Evolutionary conservation across 371 early-diverging fungal species (phyloP).

Genomic region (Dentiscutata heterogama): DNA sequence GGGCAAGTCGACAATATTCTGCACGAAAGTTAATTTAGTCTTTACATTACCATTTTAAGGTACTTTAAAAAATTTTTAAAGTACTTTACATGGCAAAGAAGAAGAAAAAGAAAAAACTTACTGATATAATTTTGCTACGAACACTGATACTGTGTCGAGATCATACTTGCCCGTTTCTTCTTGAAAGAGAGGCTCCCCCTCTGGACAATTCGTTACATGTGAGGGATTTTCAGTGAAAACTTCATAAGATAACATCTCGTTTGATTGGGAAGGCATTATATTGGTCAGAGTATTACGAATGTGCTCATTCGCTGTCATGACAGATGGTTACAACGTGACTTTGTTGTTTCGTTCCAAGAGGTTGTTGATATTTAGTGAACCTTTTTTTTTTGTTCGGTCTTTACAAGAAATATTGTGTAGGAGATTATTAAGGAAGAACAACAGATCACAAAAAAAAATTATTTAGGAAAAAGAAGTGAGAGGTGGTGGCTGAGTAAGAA

Average conservation of each 20-base stretch:
- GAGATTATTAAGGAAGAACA: neutral
- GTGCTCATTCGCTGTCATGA: constrained; percentile 34
- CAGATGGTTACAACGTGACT: constrained; percentile 5
- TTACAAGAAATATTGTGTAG: neutral
- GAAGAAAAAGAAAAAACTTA: neutral
- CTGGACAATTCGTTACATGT: constrained; percentile 1
- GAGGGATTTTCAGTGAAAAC: constrained; percentile 5
- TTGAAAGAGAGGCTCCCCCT: constrained; percentile 7
- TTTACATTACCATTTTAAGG: no score
- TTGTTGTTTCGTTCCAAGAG: neutral
- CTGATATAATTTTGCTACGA: constrained; percentile 45
- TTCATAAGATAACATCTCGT: constrained; percentile 35
- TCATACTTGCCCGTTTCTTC: constrained; percentile 45
- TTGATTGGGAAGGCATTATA: constrained; percentile 42
- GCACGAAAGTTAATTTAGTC: no score
- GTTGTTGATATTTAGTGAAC: neutral
- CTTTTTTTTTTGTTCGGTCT: neutral
- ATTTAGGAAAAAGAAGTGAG: neutral
- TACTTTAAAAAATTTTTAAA: no score
- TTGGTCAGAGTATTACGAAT: constrained; percentile 13
- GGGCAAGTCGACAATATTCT: no score
- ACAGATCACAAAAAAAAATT: neutral
- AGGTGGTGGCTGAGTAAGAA: neutral
- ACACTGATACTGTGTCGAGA: constrained; percentile 43
- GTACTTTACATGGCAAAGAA: no score